phyloP scores from a whole-genome alignment of 441 rosid genomes.

The Metrosideros polymorpha region DNA sequence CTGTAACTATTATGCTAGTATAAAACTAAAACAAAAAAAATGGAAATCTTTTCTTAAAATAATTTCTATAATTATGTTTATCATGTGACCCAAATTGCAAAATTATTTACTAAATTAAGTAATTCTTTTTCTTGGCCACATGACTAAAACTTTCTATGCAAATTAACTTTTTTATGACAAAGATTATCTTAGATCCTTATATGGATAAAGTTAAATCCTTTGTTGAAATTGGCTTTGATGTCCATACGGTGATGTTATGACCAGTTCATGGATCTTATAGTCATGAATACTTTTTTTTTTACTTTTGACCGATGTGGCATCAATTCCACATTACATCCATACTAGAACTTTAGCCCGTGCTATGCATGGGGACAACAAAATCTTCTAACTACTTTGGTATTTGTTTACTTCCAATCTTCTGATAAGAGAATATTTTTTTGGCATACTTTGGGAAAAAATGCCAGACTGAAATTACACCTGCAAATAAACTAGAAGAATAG shows the following conservation, averaged over 20 bases:
- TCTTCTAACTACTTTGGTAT: neutral
- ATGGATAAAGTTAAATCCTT: neutral
- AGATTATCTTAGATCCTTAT: neutral
- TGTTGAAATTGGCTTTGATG: neutral
- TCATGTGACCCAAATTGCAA: too few species aligned
- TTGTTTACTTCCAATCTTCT: neutral
- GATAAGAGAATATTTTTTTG: rapidly evolving
- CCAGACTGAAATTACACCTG: neutral
- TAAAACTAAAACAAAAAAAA: too few species aligned
- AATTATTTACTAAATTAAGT: too few species aligned
- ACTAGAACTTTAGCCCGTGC: neutral
- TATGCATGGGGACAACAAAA: neutral
- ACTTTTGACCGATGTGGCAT: too few species aligned
- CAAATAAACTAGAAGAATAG: neutral
- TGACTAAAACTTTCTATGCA: neutral
- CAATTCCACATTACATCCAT: neutral
- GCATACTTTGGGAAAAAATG: neutral
- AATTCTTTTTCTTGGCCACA: neutral
- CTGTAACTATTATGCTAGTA: neutral
- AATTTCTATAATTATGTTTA: too few species aligned
- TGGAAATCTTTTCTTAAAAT: too few species aligned
- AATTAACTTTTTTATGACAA: too few species aligned
- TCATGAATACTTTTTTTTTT: rapidly evolving
- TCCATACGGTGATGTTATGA: neutral
- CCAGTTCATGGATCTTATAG: neutral